A percentile compares a stretch with the other conserved stretches of the same genome.
These are phyloP conservation scores for Cicer yamashitae DNA, from an alignment of 306 rosid species.

Conservation along the genomic window DNA sequence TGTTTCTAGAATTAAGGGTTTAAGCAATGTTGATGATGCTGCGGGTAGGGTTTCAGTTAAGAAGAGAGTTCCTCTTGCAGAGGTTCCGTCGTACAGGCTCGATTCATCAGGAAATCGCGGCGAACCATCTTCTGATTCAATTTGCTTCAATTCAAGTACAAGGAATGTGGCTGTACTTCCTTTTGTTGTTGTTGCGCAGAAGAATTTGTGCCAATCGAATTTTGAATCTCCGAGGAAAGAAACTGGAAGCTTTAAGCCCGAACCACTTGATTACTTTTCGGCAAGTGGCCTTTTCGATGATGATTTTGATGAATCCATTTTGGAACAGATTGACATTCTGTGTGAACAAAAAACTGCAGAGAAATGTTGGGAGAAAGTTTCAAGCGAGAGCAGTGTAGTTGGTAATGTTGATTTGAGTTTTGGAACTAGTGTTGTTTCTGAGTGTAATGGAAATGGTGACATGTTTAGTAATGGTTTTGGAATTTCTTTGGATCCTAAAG, in stretches of 20 bases:
- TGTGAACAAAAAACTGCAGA: constrained; percentile 61
- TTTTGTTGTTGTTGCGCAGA: constrained; percentile 33
- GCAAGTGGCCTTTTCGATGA: constrained; percentile 53
- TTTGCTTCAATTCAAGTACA: constrained; percentile 5
- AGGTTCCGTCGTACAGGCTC: constrained; percentile 50
- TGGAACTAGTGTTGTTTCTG: constrained; percentile 27
- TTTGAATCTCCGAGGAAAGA: constrained; percentile 62
- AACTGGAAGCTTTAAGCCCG: constrained; percentile 32
- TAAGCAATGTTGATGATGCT: constrained; percentile 35
- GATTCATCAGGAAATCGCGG: constrained; percentile 30
- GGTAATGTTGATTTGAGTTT: constrained; percentile 34
- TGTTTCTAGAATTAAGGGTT: constrained; percentile 52
- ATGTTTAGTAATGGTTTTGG: constrained; percentile 25
- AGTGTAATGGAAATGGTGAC: constrained; percentile 44
- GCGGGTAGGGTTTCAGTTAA: constrained; percentile 38
- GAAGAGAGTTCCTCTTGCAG: constrained; percentile 66
- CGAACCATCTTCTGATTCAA: neutral
- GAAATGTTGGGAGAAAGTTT: constrained; percentile 38
- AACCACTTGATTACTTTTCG: constrained; percentile 46
- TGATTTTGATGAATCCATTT: constrained; percentile 71
- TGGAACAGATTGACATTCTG: constrained; percentile 72
- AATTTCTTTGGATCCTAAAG: constrained; percentile 42
- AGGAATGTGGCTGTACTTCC: constrained; percentile 5
- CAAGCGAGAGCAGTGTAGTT: constrained; percentile 28
- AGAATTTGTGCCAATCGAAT: constrained; percentile 36